A percentile compares a stretch with the other conserved stretches of the same genome.
Conservation (phyloP, 75 land plant species). For the Isoetes taiwanensis region DNA sequence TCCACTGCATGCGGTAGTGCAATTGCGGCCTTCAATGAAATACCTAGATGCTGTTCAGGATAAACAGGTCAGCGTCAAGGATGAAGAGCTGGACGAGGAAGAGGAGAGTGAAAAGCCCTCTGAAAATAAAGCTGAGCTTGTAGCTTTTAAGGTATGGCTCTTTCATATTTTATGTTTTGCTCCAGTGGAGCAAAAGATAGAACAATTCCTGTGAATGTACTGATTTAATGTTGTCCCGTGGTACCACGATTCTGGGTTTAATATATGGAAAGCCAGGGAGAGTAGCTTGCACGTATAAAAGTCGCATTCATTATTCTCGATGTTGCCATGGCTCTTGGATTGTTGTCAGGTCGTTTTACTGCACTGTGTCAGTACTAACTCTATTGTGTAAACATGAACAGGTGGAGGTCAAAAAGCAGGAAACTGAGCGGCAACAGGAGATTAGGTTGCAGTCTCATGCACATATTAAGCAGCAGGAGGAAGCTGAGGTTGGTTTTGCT, state of each 20-base stretch:
- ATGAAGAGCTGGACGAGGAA: conserved; percentile 23
- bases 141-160: conserved; percentile 26
- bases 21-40: conserved; percentile 55
- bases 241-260: not conserved
- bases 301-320: too few species aligned
- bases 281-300: too few species aligned
- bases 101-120: conserved; percentile 11
- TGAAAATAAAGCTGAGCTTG: conserved; percentile 20
- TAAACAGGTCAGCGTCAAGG: conserved; percentile 15
- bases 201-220: not conserved
- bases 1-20: conserved; percentile 75
- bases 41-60: conserved; percentile 24
- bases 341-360: too few species aligned
- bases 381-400: conserved; percentile 9
- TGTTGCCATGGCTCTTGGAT: too few species aligned
- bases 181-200: not conserved
- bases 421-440: conserved; percentile 34
- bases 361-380: conserved; percentile 12
- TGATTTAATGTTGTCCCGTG: not conserved
- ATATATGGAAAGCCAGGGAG: too few species aligned
- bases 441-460: conserved; percentile 27
- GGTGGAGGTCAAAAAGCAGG: conserved; percentile 32
- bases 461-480: conserved; percentile 26
- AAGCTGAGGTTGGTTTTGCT: conserved; percentile 20
- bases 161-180: not conserved